Percentiles rank a stretch among this genome's conserved stretches.
Conservation (phyloP, 2,329 filamentous ascomycete genomes). For the Catunica adiposa region DNA sequence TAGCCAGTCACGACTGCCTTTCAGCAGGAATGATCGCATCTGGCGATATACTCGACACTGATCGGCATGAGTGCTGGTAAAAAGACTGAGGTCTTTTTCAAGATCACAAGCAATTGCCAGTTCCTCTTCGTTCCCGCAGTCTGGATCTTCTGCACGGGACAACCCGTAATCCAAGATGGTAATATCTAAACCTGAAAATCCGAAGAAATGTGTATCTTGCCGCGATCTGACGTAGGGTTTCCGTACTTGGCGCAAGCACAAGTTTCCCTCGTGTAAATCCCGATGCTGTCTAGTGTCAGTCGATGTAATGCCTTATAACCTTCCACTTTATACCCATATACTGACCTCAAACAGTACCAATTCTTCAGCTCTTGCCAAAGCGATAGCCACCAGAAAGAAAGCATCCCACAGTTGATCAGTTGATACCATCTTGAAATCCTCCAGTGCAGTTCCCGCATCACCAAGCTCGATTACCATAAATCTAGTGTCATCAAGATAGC, state of each 20-base stretch:
- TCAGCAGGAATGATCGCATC: conserved; percentile 41
- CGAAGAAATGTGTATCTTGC: conserved; percentile 27
- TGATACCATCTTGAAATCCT: conserved; percentile 36
- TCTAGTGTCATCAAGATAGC: conserved; percentile 39
- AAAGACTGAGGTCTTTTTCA: conserved; percentile 42
- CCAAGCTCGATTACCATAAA: conserved; percentile 48
- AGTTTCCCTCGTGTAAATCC: conserved; percentile 48
- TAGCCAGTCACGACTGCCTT: conserved; percentile 33
- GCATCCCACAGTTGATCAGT: conserved; percentile 45
- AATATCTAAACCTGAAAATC: conserved; percentile 44
- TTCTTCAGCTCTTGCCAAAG: conserved; percentile 42
- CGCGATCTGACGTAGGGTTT: conserved; percentile 17
- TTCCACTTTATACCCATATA: not conserved
- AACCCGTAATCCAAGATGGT: conserved; percentile 51
- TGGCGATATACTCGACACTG: conserved; percentile 47
- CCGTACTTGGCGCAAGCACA: conserved; percentile 36
- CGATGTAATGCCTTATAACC: not conserved
- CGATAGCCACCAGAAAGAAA: conserved; percentile 42
- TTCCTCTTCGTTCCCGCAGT: conserved; percentile 21
- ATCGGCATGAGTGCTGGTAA: conserved; percentile 40
- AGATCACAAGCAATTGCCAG: conserved; percentile 38
- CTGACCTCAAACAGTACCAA: conserved; percentile 42
- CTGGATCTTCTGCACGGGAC: conserved; percentile 37
- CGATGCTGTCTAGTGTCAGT: conserved; percentile 32
- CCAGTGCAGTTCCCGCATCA: conserved; percentile 43